Conservation (phyloP, 805 yeast genomes). For the Teunomyces funiuensis region DNA sequence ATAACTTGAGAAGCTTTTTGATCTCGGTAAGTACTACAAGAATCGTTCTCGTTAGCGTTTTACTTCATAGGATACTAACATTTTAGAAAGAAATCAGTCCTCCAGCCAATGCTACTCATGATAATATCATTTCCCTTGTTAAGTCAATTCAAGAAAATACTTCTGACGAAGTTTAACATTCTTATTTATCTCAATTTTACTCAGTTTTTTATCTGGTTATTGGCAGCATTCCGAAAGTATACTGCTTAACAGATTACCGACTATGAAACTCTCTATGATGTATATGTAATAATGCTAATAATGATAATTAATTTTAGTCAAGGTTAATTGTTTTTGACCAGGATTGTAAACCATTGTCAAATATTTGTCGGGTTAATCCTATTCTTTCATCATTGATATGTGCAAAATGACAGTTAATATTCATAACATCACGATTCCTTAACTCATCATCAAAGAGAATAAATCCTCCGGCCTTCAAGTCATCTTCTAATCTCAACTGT, state of each 20-base stretch:
- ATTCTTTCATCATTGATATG: slow-evolving; percentile 55
- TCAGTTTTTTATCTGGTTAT: slow-evolving; percentile 8
- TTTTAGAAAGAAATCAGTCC: slow-evolving; percentile 46
- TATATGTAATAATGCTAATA: slow-evolving; percentile 1
- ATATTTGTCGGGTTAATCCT: slow-evolving; percentile 59
- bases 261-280: not conserved
- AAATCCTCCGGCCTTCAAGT: slow-evolving; percentile 42
- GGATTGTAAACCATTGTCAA: slow-evolving; percentile 41
- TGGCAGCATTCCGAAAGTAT: not conserved
- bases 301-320: not conserved
- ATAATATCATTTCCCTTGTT: slow-evolving; percentile 49
- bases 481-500: slow-evolving; percentile 46
- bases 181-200: slow-evolving; percentile 20
- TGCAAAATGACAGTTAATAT: slow-evolving; percentile 68
- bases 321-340: slow-evolving; percentile 23
- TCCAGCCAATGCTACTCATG: slow-evolving; percentile 46
- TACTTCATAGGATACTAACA: slow-evolving; percentile 18
- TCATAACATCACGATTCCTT: slow-evolving; percentile 74
- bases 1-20: slow-evolving; percentile 35
- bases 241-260: not conserved
- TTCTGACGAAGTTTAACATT: slow-evolving; percentile 17
- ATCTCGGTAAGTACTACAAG: slow-evolving; percentile 34
- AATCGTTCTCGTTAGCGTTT: not conserved
- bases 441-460: slow-evolving; percentile 76
- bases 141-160: slow-evolving; percentile 36